A percentile compares a stretch with the other conserved stretches of the same genome.
Evolutionary conservation across 2,329 filamentous ascomycete species (phyloP).

Genomic region (Hypoxylon sp.): DNA sequence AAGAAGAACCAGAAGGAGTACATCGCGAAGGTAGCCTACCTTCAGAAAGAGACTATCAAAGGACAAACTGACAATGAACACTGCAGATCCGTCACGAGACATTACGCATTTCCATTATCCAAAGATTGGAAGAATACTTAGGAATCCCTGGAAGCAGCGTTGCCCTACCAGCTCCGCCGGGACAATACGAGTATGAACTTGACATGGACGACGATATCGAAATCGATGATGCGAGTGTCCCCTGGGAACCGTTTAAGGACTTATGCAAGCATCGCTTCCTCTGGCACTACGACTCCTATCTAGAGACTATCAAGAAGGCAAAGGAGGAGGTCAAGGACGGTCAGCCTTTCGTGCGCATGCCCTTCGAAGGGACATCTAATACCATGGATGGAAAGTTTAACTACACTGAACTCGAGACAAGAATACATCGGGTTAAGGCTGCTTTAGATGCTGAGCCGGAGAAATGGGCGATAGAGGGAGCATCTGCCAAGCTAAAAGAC

Average conservation of each 20-base stretch:
- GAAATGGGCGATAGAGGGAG: conserved; percentile 79
- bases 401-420: conserved; percentile 79
- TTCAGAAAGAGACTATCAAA: not conserved
- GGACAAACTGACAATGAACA: conserved; percentile 44
- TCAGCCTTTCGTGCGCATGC: conserved; percentile 81
- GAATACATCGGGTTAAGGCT: conserved; percentile 77
- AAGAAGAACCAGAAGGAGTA: conserved; percentile 82
- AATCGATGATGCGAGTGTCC: conserved; percentile 65
- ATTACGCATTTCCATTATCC: conserved; percentile 86
- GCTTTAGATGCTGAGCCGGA: conserved; percentile 79
- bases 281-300: conserved; percentile 95
- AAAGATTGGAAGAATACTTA: conserved; percentile 85
- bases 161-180: conserved; percentile 53
- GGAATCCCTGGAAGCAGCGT: conserved; percentile 71
- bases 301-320: conserved; percentile 77
- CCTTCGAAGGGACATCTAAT: conserved; percentile 85
- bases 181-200: conserved; percentile 61
- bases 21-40: conserved; percentile 77
- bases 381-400: conserved; percentile 89
- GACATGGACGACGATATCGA: conserved; percentile 64
- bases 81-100: conserved; percentile 89
- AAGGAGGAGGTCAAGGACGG: conserved; percentile 74
- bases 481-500: conserved; percentile 73
- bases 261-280: conserved; percentile 91
- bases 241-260: conserved; percentile 90